A percentile compares a stretch with the other conserved stretches of the same genome.
phyloP scores from a whole-genome alignment of 148 eudicot species.

The Beta vulgaris region DNA sequence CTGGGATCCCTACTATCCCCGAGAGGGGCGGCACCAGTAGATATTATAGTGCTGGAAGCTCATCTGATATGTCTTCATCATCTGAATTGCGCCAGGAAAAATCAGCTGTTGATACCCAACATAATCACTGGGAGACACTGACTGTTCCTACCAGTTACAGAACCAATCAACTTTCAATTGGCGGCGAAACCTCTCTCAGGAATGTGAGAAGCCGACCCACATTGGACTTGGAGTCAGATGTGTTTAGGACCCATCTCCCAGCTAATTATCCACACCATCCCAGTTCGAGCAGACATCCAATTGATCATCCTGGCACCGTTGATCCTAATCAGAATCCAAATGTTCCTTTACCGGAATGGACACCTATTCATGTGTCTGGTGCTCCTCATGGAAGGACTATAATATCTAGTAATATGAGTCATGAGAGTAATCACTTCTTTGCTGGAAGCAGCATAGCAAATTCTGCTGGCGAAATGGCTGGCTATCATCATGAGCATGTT shows the following conservation, averaged over 20 bases:
- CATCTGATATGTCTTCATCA: conserved; percentile 50
- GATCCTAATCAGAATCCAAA: conserved; percentile 46
- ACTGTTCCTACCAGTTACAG: conserved; percentile 37
- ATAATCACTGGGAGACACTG: conserved; percentile 49
- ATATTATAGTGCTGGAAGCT: conserved; percentile 51
- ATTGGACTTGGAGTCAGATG: conserved; percentile 48
- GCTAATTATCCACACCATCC: conserved; percentile 39
- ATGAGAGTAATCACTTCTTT: conserved; percentile 41
- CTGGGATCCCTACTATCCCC: conserved; percentile 46
- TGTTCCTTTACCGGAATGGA: conserved; percentile 58
- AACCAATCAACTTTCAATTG: conserved; percentile 42
- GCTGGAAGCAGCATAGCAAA: conserved; percentile 34
- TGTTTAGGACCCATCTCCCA: conserved; percentile 41
- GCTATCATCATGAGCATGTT: conserved; percentile 37
- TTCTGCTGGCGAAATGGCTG: conserved; percentile 41
- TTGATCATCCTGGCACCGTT: conserved; percentile 41
- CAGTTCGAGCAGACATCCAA: conserved; percentile 33
- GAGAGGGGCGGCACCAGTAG: conserved; percentile 65
- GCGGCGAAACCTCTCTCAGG: conserved; percentile 52
- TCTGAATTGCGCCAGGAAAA: conserved; percentile 57
- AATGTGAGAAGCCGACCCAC: conserved; percentile 76
- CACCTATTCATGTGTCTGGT: conserved; percentile 39
- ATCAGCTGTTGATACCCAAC: conserved; percentile 46
- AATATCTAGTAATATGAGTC: conserved; percentile 33
- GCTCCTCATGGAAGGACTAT: conserved; percentile 48